Evolutionary conservation across 1,284 basidiomycete species (phyloP), one percentile per base, ranked within the genome.

Genomic region (Schizophyllum amplum): DNA sequence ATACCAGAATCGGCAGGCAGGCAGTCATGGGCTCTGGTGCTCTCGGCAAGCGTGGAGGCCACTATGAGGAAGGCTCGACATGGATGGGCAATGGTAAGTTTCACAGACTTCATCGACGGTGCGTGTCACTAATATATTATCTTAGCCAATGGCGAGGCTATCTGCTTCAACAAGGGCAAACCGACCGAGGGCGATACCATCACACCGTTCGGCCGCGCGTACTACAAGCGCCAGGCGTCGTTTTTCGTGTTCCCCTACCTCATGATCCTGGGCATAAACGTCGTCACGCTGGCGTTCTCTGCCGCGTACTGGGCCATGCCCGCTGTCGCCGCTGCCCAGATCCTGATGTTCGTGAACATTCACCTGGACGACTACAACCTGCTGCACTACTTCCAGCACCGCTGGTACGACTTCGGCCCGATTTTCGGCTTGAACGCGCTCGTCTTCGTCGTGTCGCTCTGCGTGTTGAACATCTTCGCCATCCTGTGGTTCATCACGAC

Each of bases 11-110:
- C 42, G 75, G 76, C 6, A 59, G 64, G 47, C 65, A 70, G 22
- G 70, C 75, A 5, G 72, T 77, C 22, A 77, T 78, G 74, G 76
- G 75, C 21, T 75, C 76, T 13, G 76, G 76, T 27, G 69, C 76
- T 3, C 67, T 77, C 46, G 71, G 71, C 15, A 72, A 70, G 59
- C 68, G 76, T 24, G 67, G 71, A 27, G 67, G 67, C 1, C 63
- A 62, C 9, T 78, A 78, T 57, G 70, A 68, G 54, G 73, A 75
- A 56, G 73, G 73, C 7, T 75, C 74, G 20, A 75, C 72, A 1
- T 77, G 76, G 76, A 74, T 78, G 62, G 76, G 76, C 20, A 72
- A 72, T 59, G 73, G 72, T 74, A 56, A 52, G 66, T 25, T 47
- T 9, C 33, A 42, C 33, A 17, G 11, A 13, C 33, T 9, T 42